Evolutionary conservation across 192 early-diverging fungal species (phyloP), one percentile per base, ranked within the genome.

Genomic region (Entophlyctis helioformis): DNA sequence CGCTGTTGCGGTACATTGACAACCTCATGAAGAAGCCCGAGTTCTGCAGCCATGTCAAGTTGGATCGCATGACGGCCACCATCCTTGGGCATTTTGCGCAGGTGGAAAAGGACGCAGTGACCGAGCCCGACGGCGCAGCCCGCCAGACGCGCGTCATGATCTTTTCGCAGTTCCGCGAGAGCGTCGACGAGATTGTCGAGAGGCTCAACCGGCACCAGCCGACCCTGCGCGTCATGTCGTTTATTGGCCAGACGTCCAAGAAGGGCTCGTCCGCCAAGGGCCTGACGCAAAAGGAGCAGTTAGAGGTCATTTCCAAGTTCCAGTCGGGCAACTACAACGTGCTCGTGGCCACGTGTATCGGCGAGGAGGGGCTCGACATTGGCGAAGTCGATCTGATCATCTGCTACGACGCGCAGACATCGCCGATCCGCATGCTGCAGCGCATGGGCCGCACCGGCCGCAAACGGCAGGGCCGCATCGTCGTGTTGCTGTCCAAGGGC

Each of bases 331-430:
- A 72, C 20, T 77, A 82, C 39, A 96, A 96, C 56, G 80, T 86
- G 10, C 67, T 96, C 11, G 88, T 96, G 1, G 82, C 85, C 1
- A 93, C 92, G 0, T 87, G 77, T 18, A 88, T 96, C 35, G 92
- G 89, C 39, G 92, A 96, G 62, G 92, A 96, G 65, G 92, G 92
- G 1, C 61, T 96, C 26, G 92, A 96, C 57, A 96, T 96, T 68
- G 92, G 89, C 39, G 89, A 96, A 42, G 82, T 96, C 0, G 89
- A 96, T 43, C 67, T 96, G 12, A 96, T 96, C 50, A 62, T 93
- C 20, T 89, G 87, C 62, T 96, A 82, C 48, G 89, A 96, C 53
- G 61, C 72, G 9, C 81, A 85, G 51, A 71, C 62, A 25, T 83
- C 80, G 8, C 81, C 86, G 2, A 78, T 84, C 43, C 72, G 83